phyloP scores from a whole-genome alignment of 768 basidiomycete genomes.

The Hemileccinum rubropunctum region DNA sequence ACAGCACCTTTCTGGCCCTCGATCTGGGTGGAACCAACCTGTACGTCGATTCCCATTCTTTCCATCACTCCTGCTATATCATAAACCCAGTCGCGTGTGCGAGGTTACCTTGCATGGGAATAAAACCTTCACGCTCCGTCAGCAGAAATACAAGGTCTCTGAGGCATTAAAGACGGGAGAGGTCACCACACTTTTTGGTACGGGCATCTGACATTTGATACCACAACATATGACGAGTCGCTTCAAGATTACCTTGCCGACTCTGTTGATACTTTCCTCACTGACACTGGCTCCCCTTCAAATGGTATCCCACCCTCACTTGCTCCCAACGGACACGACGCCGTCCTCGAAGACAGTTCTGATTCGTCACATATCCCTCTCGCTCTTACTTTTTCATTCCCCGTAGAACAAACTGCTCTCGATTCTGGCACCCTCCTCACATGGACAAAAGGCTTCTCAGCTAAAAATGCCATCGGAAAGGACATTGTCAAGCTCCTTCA shows the following conservation, averaged over 20 bases:
- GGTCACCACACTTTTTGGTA: slow-evolving; percentile 83
- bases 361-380: slow-evolving; percentile 57
- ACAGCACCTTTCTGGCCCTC: slow-evolving; percentile 90
- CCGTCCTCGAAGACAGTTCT: slow-evolving; percentile 14
- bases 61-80: not conserved
- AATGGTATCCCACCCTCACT: slow-evolving; percentile 27
- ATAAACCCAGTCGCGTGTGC: slow-evolving; percentile 77
- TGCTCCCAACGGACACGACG: slow-evolving; percentile 12
- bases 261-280: slow-evolving; percentile 93
- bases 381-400: slow-evolving; percentile 96
- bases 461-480: slow-evolving; percentile 83
- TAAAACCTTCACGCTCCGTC: slow-evolving; percentile 83
- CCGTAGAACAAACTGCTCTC: slow-evolving; percentile 94
- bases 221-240: slow-evolving; percentile 9
- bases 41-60: slow-evolving; percentile 44
- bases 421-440: slow-evolving; percentile 87
- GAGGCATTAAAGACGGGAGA: slow-evolving; percentile 92
- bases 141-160: slow-evolving; percentile 97
- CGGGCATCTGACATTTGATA: slow-evolving; percentile 11
- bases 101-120: slow-evolving; percentile 90
- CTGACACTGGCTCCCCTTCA: slow-evolving; percentile 38
- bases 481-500: slow-evolving; percentile 90
- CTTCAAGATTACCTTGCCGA: slow-evolving; percentile 91
- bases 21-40: slow-evolving; percentile 98
- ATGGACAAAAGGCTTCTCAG: slow-evolving; percentile 96